Evolutionary conservation across 2,329 filamentous ascomycete species (phyloP).

Genomic region (Huntiella decipiens): DNA sequence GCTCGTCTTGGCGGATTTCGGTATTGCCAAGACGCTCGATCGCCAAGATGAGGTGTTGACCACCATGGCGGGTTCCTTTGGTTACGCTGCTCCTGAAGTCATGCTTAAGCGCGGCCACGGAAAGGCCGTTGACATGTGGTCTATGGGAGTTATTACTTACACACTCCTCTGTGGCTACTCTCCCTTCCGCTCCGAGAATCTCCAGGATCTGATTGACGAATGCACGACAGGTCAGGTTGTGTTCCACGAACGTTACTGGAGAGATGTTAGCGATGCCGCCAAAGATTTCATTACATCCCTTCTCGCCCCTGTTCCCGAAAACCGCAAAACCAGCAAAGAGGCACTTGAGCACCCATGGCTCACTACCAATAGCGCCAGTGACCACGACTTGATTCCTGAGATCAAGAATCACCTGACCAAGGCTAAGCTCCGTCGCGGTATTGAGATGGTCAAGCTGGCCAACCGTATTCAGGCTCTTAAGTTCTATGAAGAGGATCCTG

Average conservation of each 20-base stretch:
- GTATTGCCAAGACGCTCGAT: constrained; percentile 95
- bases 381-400: constrained; percentile 90
- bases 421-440: constrained; percentile 75
- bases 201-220: constrained; percentile 85
- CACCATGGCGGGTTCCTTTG: constrained; percentile 96
- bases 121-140: constrained; percentile 99
- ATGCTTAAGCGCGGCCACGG: constrained; percentile 97
- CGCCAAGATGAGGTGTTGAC: constrained; percentile 79
- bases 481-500: constrained; percentile 69
- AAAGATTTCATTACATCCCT: constrained; percentile 82
- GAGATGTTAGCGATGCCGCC: constrained; percentile 84
- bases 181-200: constrained; percentile 86
- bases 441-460: constrained; percentile 87
- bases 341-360: constrained; percentile 75
- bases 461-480: constrained; percentile 92
- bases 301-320: constrained; percentile 57
- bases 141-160: constrained; percentile 94
- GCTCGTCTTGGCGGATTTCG: constrained; percentile 88
- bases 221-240: constrained; percentile 68
- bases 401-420: constrained; percentile 86
- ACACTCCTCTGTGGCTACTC: constrained; percentile 96
- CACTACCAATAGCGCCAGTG: constrained; percentile 73
- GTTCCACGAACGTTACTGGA: constrained; percentile 98
- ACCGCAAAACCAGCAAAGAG: constrained; percentile 60
- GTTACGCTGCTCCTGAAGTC: constrained; percentile 91